These are phyloP conservation scores for Sugiyamaella chiloensis DNA, from an alignment of 805 yeast genomes.

Conservation along the genomic window DNA sequence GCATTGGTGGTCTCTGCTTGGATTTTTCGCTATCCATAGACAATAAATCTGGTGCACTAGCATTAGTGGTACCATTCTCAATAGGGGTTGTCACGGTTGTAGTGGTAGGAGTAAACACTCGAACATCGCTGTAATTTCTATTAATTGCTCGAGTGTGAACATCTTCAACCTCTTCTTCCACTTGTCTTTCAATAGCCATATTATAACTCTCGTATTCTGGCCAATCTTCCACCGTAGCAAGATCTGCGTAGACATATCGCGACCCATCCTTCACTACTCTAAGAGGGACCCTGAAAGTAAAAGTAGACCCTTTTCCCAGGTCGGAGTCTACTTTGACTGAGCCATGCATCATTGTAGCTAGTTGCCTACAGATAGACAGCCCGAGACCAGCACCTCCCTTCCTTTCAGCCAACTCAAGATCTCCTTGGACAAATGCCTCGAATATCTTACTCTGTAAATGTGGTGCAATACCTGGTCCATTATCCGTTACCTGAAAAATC, in stretches of 20 bases:
- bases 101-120: background rate
- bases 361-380: slow-evolving; percentile 80
- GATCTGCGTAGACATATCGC: slow-evolving; percentile 15
- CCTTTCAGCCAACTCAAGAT: slow-evolving; percentile 84
- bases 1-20: slow-evolving; percentile 14
- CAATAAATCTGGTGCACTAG: background rate
- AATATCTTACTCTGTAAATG: slow-evolving; percentile 79
- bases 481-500: slow-evolving; percentile 75
- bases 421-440: slow-evolving; percentile 97
- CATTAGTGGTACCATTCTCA: background rate
- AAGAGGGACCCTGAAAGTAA: slow-evolving; percentile 64
- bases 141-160: slow-evolving; percentile 2
- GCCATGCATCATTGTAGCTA: slow-evolving; percentile 90
- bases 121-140: too few relatives aligned
- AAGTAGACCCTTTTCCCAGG: slow-evolving; percentile 79
- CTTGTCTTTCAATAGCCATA: slow-evolving; percentile 12
- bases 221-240: slow-evolving; percentile 14
- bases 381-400: slow-evolving; percentile 98
- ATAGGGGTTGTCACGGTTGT: background rate
- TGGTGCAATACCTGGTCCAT: slow-evolving; percentile 92
- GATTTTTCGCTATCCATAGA: background rate
- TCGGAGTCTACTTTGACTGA: slow-evolving; percentile 57
- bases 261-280: slow-evolving; percentile 16
- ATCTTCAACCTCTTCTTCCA: slow-evolving; percentile 11
- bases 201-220: slow-evolving; percentile 18